These are phyloP conservation scores for Geum urbanum DNA, from an alignment of 306 rosid species.

Conservation along the genomic window DNA sequence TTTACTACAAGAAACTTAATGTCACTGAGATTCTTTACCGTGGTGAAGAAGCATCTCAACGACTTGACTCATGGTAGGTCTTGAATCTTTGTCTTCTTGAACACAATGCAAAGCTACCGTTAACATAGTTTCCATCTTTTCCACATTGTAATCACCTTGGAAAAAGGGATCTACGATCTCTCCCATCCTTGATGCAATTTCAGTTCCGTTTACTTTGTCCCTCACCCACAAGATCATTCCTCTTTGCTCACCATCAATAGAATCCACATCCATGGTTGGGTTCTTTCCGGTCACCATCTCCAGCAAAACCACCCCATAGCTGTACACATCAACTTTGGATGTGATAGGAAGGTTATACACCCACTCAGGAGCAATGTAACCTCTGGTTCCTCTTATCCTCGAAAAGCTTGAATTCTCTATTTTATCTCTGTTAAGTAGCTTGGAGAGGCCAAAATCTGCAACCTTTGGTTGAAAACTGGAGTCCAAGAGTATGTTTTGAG, in stretches of 20 bases:
- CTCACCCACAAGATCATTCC: slow-evolving; percentile 41
- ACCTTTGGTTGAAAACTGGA: slow-evolving; percentile 49
- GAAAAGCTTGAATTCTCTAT: slow-evolving; percentile 32
- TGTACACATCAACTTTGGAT: slow-evolving; percentile 64
- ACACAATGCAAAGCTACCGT: slow-evolving; percentile 47
- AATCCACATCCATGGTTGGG: slow-evolving; percentile 11
- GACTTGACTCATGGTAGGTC: slow-evolving; percentile 61
- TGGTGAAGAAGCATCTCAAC: slow-evolving; percentile 32
- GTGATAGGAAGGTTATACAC: slow-evolving; percentile 47
- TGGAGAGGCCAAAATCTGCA: slow-evolving; percentile 59
- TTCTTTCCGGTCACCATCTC: slow-evolving; percentile 54
- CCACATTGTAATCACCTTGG: slow-evolving; percentile 24
- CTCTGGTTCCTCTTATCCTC: slow-evolving; percentile 55
- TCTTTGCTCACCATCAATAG: slow-evolving; percentile 23
- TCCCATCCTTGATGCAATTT: slow-evolving; percentile 27
- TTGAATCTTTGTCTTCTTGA: slow-evolving; percentile 46
- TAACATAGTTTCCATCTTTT: slow-evolving; percentile 32
- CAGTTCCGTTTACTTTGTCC: slow-evolving; percentile 21
- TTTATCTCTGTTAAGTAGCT: slow-evolving; percentile 38
- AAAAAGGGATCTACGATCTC: slow-evolving; percentile 35
- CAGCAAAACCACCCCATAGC: slow-evolving; percentile 56
- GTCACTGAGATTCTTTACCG: neutral
- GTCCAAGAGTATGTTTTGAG: slow-evolving; percentile 57
- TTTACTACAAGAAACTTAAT: neutral
- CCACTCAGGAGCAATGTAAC: slow-evolving; percentile 77